Percentiles rank a stretch among this genome's conserved stretches.
Conservation (phyloP, 805 yeast species). For the Saccharomyces kudriavzevii region DNA sequence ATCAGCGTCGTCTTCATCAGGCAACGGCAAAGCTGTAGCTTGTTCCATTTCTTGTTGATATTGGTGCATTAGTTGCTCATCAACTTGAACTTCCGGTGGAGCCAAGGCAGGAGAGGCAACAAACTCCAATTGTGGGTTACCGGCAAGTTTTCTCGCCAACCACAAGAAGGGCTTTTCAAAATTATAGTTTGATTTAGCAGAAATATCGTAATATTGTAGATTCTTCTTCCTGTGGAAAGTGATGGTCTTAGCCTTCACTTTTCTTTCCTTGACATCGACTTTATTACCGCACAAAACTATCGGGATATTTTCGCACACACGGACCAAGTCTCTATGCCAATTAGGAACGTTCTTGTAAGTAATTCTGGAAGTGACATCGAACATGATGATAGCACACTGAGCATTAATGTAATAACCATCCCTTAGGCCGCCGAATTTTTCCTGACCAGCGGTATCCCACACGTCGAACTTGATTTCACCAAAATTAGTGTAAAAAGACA, state of each 20-base stretch:
- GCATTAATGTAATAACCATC: constrained; percentile 98
- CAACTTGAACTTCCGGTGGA: constrained; percentile 96
- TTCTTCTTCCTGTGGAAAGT: constrained; percentile 99
- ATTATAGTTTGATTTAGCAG: constrained; percentile 97
- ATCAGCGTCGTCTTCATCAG: constrained; percentile 98
- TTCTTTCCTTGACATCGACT: constrained; percentile 97
- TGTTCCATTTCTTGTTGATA: constrained; percentile 98
- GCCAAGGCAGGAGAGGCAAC: constrained; percentile 98
- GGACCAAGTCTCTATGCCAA: constrained; percentile 98
- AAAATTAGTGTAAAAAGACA: constrained; percentile 91
- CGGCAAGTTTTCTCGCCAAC: constrained; percentile 96
- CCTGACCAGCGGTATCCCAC: constrained; percentile 99
- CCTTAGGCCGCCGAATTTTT: constrained; percentile 96
- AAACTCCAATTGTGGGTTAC: constrained; percentile 92
- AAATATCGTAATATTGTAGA: constrained; percentile 95
- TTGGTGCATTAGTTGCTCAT: constrained; percentile 87
- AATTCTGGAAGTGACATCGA: constrained; percentile 96
- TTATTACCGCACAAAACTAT: constrained; percentile 96
- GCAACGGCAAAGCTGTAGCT: constrained; percentile 97
- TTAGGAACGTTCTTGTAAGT: constrained; percentile 98
- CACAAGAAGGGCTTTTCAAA: constrained; percentile 98
- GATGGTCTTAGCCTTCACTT: constrained; percentile 97
- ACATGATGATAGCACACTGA: constrained; percentile 98
- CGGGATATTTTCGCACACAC: constrained; percentile 98
- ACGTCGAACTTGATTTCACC: constrained; percentile 97